Base-by-base conservation (phyloP, 495 filamentous ascomycete species). In the Xylaria scruposa region DNA sequence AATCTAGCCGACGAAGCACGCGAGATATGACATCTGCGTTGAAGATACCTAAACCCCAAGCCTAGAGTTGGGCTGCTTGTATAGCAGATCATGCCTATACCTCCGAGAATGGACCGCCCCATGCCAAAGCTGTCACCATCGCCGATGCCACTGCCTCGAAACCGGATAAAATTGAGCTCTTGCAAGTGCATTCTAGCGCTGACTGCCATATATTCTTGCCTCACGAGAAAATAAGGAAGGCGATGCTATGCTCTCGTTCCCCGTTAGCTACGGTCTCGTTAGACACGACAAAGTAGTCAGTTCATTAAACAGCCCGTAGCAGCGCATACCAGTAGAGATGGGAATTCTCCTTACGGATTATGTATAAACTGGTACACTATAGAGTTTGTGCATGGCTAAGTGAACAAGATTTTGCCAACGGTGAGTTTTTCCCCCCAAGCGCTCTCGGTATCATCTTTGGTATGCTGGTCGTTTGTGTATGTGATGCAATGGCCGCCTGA, bases 401-500 rank as follows among this genome's bases (percentile, higher is more conserved):
- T 21, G 5, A 36, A 26, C 47, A 53, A 24, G 0, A 40, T 21
- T 38, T 67, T 65, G 21, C 40, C 40, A 31, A 26, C 62, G n/a
- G 17, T 40, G 51, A n/a, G 31, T 33, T 61, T 46, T 49, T 40
- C 19, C 2, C 21, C 26, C 15, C 21, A 17, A 40, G 49, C 29
- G 26, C 67, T n/a, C 56, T 69, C 26, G 17, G 53, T 51, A 29
- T 53, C 44, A 17, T 53, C 40, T 26, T 36, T 29, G 21, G 46
- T 26, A 44, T 70, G 46, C 12, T 70, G 33, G n/a, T 62, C 15
- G 38, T n/a, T 24, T 64, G 38, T 62, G 10, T 24, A 44, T 19
- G 29, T 53, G 59, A 64, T 64, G 68, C 68, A 64, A 64, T 53
- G 68, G 68, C 56, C 68, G 59, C 68, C 68, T 56, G 68, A 70